phyloP scores from a whole-genome alignment of 176 grass and related monocot genomes.

The Microstegium vimineum region DNA sequence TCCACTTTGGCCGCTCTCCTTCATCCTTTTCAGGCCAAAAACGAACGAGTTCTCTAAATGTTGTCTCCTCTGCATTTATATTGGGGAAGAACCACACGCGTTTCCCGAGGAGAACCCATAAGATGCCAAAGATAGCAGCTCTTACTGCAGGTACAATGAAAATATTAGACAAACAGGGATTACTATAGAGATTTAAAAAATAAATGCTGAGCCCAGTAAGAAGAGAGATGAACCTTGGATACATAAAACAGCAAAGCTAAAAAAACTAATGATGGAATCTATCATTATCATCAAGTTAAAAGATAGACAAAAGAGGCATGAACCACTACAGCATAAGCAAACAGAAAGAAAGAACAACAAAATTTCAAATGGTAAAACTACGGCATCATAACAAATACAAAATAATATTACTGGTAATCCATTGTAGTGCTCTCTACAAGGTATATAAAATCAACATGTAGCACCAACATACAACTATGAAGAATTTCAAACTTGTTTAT shows the following conservation, averaged over 20 bases:
- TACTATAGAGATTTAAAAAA: neutral
- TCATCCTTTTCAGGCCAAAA: constrained; percentile 99
- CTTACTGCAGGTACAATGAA: constrained; percentile 58
- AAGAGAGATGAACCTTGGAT: neutral
- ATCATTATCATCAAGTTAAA: constrained; percentile 2
- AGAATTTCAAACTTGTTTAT: neutral
- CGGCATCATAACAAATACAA: neutral
- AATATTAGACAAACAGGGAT: constrained; percentile 7
- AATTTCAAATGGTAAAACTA: neutral
- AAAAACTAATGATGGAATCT: neutral
- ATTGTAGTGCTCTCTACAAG: neutral
- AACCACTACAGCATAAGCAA: constrained; percentile 13
- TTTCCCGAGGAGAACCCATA: constrained; percentile 89
- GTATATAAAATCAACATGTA: neutral
- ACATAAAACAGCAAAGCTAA: neutral
- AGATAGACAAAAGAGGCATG: neutral
- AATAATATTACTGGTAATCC: neutral
- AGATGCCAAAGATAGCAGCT: constrained; percentile 71
- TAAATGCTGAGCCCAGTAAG: neutral
- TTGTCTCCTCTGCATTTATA: constrained; percentile 99
- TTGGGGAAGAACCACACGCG: constrained; percentile 99
- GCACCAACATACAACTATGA: neutral
- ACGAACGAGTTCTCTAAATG: constrained; percentile 84
- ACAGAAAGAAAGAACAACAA: neutral
- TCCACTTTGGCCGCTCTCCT: constrained; percentile 78